Evolutionary conservation across 148 eudicot species (phyloP).

Genomic region (Vaccinium vitisidaea): DNA sequence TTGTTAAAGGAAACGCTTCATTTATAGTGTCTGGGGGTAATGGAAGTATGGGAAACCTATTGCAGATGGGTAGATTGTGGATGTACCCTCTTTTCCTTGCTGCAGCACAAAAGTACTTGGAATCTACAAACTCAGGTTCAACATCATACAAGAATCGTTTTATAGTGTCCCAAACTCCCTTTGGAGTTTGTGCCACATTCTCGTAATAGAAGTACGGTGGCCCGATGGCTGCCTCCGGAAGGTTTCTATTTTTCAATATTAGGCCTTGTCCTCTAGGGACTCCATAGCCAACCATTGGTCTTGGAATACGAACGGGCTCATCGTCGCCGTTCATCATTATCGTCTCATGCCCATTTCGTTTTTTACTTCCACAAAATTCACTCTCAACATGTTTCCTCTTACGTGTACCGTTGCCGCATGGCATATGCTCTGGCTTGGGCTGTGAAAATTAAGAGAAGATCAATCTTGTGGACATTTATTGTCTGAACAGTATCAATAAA

Average conservation of each 20-base stretch:
- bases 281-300: constrained; percentile 94
- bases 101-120: constrained; percentile 72
- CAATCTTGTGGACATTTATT: constrained; percentile 1
- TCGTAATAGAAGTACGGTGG: constrained; percentile 89
- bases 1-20: constrained; percentile 70
- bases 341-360: constrained; percentile 22
- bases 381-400: constrained; percentile 38
- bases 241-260: constrained; percentile 31
- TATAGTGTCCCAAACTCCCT: constrained; percentile 89
- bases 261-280: constrained; percentile 40
- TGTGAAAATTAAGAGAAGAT: constrained; percentile 14
- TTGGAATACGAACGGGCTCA: constrained; percentile 73
- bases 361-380: constrained; percentile 31
- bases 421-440: constrained; percentile 18
- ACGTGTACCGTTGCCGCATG: background rate
- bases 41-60: constrained; percentile 65
- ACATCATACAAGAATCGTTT: constrained; percentile 60
- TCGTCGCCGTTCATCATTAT: constrained; percentile 24
- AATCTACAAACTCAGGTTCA: constrained; percentile 86
- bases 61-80: constrained; percentile 69
- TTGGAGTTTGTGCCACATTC: constrained; percentile 85
- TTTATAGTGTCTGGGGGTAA: constrained; percentile 67
- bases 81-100: constrained; percentile 85
- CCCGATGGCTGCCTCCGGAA: constrained; percentile 64
- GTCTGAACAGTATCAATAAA: background rate